Evolutionary conservation across 139 green algal genomes (phyloP).

Genomic region (Diplosphaera chodatii): DNA sequence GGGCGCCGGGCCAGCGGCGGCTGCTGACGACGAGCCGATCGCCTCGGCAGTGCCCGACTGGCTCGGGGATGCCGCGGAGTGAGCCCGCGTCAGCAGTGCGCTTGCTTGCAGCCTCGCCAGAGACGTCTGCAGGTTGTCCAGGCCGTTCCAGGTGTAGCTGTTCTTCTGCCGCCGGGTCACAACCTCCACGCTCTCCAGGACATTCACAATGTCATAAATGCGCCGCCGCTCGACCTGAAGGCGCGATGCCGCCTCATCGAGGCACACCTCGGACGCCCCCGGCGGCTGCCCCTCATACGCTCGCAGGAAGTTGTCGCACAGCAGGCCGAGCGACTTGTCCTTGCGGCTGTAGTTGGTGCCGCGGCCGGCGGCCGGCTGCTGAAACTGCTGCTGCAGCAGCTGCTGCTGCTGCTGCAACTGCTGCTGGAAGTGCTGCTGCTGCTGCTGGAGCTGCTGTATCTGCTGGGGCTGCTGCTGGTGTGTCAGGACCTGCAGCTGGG

Average conservation of each 20-base stretch:
- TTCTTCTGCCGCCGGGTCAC: conserved; percentile 53
- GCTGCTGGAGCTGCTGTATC: neutral
- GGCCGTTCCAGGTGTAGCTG: conserved; percentile 44
- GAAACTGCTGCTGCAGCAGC: neutral
- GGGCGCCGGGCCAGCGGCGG: neutral
- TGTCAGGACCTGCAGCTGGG: neutral
- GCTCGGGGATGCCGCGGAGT: too few species aligned
- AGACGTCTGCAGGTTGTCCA: conserved; percentile 6
- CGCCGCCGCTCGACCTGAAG: conserved; percentile 51
- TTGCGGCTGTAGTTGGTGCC: conserved; percentile 32
- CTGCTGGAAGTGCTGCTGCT: conserved; percentile 1
- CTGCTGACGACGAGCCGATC: too few species aligned
- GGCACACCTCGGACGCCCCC: conserved; percentile 8
- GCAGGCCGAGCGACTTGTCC: conserved; percentile 34
- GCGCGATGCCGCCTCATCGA: conserved; percentile 33
- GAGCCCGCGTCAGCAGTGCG: too few species aligned
- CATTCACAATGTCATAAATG: conserved; percentile 72
- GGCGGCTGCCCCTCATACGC: conserved; percentile 6
- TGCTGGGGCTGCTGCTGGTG: neutral
- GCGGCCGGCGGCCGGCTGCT: too few species aligned
- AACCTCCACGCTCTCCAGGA: conserved; percentile 57
- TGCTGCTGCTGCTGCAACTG: neutral
- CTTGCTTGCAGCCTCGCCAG: neutral
- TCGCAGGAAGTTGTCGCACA: conserved; percentile 35
- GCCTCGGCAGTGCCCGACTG: too few species aligned